Evolutionary conservation across 805 yeast genomes (phyloP).

Genomic region (Metschnikowia hibisci): DNA sequence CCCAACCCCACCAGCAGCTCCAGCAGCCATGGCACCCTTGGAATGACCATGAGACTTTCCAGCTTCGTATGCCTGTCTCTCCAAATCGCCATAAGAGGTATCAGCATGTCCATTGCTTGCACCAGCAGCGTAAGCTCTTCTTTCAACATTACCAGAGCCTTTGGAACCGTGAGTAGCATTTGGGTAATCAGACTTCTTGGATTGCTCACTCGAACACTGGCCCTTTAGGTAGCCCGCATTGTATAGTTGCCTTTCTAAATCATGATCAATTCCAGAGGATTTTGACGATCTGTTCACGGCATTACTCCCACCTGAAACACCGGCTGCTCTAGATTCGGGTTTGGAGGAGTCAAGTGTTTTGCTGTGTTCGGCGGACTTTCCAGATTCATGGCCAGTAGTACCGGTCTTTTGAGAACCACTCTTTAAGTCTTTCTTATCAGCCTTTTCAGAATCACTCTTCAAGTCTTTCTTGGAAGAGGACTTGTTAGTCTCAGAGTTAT

Average conservation of each 20-base stretch:
- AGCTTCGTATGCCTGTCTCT: slow-evolving; percentile 4
- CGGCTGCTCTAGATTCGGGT: background rate
- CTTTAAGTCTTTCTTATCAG: no score
- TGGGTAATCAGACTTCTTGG: no score
- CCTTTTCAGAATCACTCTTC: background rate
- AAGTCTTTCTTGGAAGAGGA: background rate
- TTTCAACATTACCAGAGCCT: background rate
- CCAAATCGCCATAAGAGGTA: background rate
- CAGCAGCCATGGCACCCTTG: no score
- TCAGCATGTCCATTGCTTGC: background rate
- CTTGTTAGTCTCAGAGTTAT: background rate
- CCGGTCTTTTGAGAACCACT: background rate
- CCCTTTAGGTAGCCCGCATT: slow-evolving; percentile 8
- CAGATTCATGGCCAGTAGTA: background rate
- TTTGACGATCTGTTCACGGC: background rate
- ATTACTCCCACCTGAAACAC: background rate
- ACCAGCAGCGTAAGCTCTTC: slow-evolving; percentile 1
- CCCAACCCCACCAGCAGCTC: slow-evolving; percentile 1
- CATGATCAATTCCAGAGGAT: background rate
- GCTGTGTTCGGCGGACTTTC: background rate
- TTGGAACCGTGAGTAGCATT: no score
- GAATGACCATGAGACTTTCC: background rate
- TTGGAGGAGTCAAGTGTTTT: background rate
- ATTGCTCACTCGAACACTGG: background rate
- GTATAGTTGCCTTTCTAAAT: slow-evolving; percentile 6